These are phyloP conservation scores for Haematococcus lacustris DNA, from an alignment of 139 green algal species.

Conservation along the genomic window DNA sequence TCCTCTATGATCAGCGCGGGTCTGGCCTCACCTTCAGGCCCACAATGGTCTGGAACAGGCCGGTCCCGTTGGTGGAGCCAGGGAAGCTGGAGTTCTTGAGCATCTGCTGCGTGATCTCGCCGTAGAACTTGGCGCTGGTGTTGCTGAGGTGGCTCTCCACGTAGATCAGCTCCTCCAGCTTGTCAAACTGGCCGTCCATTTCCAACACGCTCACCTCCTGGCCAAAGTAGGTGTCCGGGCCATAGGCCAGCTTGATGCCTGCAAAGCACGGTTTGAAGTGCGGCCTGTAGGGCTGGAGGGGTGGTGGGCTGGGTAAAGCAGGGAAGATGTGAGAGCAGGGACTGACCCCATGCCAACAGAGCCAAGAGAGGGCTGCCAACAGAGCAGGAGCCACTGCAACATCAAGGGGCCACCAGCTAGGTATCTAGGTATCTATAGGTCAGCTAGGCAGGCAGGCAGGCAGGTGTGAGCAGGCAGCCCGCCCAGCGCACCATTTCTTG, in stretches of 20 bases:
- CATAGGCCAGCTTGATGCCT: constrained; percentile 88
- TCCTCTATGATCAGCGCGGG: too few relatives aligned
- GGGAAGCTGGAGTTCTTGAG: constrained; percentile 95
- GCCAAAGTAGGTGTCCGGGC: constrained; percentile 88
- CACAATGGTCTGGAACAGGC: constrained; percentile 96
- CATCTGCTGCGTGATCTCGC: constrained; percentile 99
- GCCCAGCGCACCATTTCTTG: too few relatives aligned
- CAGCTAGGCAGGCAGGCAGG: too few relatives aligned
- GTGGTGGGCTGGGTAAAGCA: background rate
- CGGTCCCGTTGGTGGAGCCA: constrained; percentile 98
- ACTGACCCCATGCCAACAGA: too few relatives aligned
- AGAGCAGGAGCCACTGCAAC: too few relatives aligned
- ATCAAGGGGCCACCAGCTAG: too few relatives aligned
- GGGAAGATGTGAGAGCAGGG: background rate
- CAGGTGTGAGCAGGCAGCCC: too few relatives aligned
- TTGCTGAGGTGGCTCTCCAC: constrained; percentile 97
- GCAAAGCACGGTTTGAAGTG: background rate
- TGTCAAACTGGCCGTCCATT: constrained; percentile 98
- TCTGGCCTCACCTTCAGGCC: constrained; percentile 96
- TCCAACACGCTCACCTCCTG: constrained; percentile 81
- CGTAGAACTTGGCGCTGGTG: constrained; percentile 96
- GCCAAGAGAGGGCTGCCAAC: too few relatives aligned
- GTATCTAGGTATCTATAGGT: too few relatives aligned
- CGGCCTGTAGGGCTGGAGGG: background rate
- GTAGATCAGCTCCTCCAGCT: constrained; percentile 99